Conservation (phyloP, 1,139 yeast species). For the Kluyveromyces sp. region DNA sequence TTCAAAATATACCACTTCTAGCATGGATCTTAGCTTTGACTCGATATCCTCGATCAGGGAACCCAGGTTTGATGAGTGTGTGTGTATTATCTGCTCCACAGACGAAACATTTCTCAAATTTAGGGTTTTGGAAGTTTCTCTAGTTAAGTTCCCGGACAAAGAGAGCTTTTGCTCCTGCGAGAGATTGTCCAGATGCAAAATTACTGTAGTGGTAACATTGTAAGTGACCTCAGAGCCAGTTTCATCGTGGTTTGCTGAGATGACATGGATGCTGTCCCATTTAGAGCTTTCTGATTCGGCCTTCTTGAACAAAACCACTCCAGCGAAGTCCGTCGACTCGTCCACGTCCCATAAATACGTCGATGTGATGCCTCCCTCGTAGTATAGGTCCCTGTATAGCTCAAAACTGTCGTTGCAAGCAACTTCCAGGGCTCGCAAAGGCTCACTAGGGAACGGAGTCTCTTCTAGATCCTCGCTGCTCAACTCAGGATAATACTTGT, state of each 20-base stretch:
- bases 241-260: constrained; percentile 55
- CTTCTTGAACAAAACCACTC: constrained; percentile 83
- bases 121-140: constrained; percentile 58
- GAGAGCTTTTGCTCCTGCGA: constrained; percentile 36
- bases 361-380: constrained; percentile 86
- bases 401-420: constrained; percentile 89
- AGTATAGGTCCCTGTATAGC: constrained; percentile 84
- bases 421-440: constrained; percentile 65
- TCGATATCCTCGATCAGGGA: constrained; percentile 82
- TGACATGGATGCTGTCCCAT: constrained; percentile 93
- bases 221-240: constrained; percentile 48
- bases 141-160: constrained; percentile 76
- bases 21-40: constrained; percentile 73
- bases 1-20: constrained; percentile 93
- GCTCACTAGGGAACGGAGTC: constrained; percentile 65
- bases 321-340: constrained; percentile 64
- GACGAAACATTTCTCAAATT: constrained; percentile 34
- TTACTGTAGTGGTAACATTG: constrained; percentile 81
- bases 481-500: constrained; percentile 60
- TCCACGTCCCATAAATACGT: constrained; percentile 82
- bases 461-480: constrained; percentile 50
- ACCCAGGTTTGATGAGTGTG: constrained; percentile 83
- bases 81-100: constrained; percentile 22
- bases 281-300: constrained; percentile 43
- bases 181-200: constrained; percentile 51